Conservation (phyloP, 164 flowering plant species). For the Platanus orientalis region DNA sequence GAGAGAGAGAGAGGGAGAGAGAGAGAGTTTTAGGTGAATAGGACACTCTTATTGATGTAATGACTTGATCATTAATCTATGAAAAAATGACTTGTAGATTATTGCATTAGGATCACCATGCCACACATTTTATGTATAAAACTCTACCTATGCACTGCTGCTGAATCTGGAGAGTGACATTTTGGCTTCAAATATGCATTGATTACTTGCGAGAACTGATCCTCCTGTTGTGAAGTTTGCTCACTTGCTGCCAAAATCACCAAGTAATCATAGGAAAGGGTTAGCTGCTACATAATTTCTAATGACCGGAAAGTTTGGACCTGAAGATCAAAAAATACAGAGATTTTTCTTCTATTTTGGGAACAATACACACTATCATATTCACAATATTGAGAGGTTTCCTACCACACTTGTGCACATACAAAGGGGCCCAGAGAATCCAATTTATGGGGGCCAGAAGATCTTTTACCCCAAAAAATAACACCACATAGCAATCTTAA, state of each 20-base stretch:
- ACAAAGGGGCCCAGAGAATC: not conserved
- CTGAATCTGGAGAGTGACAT: slow-evolving; percentile 81
- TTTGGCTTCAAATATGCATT: slow-evolving; percentile 83
- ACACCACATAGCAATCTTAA: no score
- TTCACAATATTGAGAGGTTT: not conserved
- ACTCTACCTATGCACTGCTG: slow-evolving; percentile 56
- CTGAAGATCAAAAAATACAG: not conserved
- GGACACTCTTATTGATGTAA: no score
- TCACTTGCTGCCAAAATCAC: slow-evolving; percentile 24
- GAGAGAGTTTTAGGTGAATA: no score
- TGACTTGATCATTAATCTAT: no score
- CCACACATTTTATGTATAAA: not conserved
- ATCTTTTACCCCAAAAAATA: no score
- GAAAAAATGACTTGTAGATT: no score
- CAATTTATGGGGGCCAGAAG: not conserved
- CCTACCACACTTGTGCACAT: not conserved
- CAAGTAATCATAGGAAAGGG: not conserved
- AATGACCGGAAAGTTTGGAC: not conserved
- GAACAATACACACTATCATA: not conserved
- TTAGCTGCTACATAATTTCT: slow-evolving; percentile 4
- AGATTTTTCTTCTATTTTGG: not conserved
- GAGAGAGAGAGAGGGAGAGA: no score
- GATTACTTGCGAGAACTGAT: slow-evolving; percentile 48
- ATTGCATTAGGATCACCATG: no score
- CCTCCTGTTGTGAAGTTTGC: slow-evolving; percentile 13